Conservation (phyloP, 1,284 basidiomycete species). For the Baeospora myosura region DNA sequence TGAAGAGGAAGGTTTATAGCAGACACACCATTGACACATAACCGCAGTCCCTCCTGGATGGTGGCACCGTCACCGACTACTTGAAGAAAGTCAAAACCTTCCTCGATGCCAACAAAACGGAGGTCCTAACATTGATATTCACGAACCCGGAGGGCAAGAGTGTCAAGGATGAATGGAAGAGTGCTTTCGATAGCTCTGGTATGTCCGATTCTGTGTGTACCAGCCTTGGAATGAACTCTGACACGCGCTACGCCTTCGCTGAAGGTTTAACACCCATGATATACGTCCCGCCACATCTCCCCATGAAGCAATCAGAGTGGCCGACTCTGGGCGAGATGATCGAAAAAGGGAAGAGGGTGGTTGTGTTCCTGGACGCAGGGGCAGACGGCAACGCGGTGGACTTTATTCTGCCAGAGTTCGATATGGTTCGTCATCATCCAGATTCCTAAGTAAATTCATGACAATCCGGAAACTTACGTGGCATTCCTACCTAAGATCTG, state of each 20-base stretch:
- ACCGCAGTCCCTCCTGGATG: slow-evolving; percentile 46
- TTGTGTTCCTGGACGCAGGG: slow-evolving; percentile 66
- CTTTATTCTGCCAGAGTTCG: slow-evolving; percentile 60
- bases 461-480: too few species aligned
- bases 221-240: background rate
- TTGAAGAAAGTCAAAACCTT: slow-evolving; percentile 57
- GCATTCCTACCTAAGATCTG: slow-evolving; percentile 44
- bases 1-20: background rate
- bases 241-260: too few species aligned
- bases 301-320: slow-evolving; percentile 54
- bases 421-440: slow-evolving; percentile 35
- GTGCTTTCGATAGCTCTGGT: slow-evolving; percentile 48
- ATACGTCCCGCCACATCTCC: slow-evolving; percentile 52
- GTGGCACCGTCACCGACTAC: slow-evolving; percentile 56
- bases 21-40: background rate
- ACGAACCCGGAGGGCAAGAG: slow-evolving; percentile 57
- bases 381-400: slow-evolving; percentile 34
- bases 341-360: slow-evolving; percentile 53
- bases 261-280: slow-evolving; percentile 51
- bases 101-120: slow-evolving; percentile 64
- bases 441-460: too few species aligned
- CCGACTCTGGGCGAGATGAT: slow-evolving; percentile 72
- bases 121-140: slow-evolving; percentile 66
- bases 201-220: slow-evolving; percentile 6
- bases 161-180: slow-evolving; percentile 42